phyloP scores from a whole-genome alignment of 2,329 filamentous ascomycete species.

The Cercospora sp. region DNA sequence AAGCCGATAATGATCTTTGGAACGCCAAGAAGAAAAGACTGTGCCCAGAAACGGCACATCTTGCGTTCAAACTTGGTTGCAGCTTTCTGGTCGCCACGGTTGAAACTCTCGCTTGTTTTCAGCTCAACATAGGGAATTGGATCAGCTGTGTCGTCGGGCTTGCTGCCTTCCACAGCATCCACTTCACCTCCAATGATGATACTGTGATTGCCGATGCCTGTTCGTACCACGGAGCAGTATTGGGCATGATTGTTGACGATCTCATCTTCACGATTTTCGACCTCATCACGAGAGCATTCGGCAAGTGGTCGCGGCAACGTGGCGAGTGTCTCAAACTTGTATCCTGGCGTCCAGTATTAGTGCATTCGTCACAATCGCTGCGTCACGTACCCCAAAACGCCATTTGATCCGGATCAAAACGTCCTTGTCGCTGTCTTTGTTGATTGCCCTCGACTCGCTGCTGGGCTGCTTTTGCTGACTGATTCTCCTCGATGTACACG shows the following conservation, averaged over 20 bases:
- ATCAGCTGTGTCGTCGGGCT: slow-evolving; percentile 62
- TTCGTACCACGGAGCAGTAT: slow-evolving; percentile 92
- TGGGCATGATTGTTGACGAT: slow-evolving; percentile 87
- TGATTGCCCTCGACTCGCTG: slow-evolving; percentile 50
- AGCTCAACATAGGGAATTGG: slow-evolving; percentile 91
- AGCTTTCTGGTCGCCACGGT: slow-evolving; percentile 61
- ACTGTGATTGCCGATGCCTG: slow-evolving; percentile 73
- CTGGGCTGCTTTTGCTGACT: slow-evolving; percentile 67
- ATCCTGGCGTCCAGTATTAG: slow-evolving; percentile 57
- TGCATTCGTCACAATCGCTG: too few species aligned
- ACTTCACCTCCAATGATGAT: slow-evolving; percentile 91
- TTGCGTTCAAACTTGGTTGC: slow-evolving; percentile 81
- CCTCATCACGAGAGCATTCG: slow-evolving; percentile 70
- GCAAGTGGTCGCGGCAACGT: slow-evolving; percentile 75
- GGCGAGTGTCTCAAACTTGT: slow-evolving; percentile 91
- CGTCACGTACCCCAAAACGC: slow-evolving; percentile 75
- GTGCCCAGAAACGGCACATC: slow-evolving; percentile 88
- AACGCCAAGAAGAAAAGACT: slow-evolving; percentile 90
- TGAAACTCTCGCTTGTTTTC: slow-evolving; percentile 66
- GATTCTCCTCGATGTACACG: slow-evolving; percentile 80
- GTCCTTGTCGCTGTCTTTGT: slow-evolving; percentile 50
- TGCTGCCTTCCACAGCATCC: slow-evolving; percentile 86
- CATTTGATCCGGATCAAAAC: slow-evolving; percentile 76
- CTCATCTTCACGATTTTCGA: slow-evolving; percentile 71
- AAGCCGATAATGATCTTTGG: slow-evolving; percentile 91